These are phyloP conservation scores for Arthroderma sp. DNA, from an alignment of 2,329 filamentous ascomycete species.

Conservation along the genomic window DNA sequence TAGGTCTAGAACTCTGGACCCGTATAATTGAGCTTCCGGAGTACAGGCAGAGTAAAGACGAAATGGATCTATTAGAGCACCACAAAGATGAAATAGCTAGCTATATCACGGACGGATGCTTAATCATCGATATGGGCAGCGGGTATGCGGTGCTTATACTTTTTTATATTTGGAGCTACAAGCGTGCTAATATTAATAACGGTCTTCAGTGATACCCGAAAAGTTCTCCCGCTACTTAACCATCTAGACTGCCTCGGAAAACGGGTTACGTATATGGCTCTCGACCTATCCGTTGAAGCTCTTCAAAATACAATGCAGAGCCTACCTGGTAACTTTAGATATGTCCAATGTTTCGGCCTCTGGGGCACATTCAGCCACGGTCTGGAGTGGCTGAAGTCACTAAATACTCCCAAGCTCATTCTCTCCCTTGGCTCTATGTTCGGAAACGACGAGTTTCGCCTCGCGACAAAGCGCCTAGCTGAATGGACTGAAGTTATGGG, in stretches of 20 bases:
- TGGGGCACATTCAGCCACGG: constrained; percentile 3
- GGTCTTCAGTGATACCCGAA: constrained; percentile 1
- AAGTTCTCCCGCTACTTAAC: constrained; percentile 1
- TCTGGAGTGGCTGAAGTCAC: constrained; percentile 2
- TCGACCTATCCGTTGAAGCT: constrained; percentile 2
- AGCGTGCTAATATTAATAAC: not conserved
- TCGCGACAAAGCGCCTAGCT: not conserved
- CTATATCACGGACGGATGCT: not conserved
- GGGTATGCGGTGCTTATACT: not conserved
- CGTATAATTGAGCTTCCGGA: constrained; percentile 1
- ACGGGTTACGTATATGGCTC: constrained; percentile 2
- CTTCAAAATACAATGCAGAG: not conserved
- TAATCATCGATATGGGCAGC: constrained; percentile 4
- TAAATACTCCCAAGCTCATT: constrained; percentile 1
- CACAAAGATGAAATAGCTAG: not conserved
- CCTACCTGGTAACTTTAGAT: not conserved
- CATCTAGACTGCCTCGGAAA: not conserved
- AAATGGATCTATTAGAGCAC: not conserved
- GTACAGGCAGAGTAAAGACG: constrained; percentile 3
- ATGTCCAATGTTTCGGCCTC: constrained; percentile 2
- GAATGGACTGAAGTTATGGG: constrained; percentile 3
- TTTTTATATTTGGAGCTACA: no score
- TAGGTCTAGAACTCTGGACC: constrained; percentile 1
- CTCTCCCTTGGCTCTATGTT: constrained; percentile 4
- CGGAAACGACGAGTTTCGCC: constrained; percentile 3